A percentile compares a stretch with the other conserved stretches of the same genome.
These are phyloP conservation scores for Auriscalpium vulgare DNA, from an alignment of 768 basidiomycete species.

Conservation along the genomic window DNA sequence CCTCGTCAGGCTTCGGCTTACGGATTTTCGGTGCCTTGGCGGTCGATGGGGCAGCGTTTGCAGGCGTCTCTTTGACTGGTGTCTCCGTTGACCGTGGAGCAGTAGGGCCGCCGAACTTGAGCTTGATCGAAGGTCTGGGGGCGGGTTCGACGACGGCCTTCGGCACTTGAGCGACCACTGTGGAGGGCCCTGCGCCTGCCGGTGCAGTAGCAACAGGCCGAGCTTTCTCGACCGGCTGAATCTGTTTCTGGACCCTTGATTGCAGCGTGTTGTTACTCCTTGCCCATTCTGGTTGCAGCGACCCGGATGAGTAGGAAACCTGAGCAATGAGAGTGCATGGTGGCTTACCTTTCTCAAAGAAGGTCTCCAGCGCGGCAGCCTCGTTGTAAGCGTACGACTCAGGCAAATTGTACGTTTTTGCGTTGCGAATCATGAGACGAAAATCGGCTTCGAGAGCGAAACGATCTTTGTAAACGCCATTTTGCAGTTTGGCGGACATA, in stretches of 20 bases:
- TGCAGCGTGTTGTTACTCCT: slow-evolving; percentile 81
- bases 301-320: background rate
- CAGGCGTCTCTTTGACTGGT: background rate
- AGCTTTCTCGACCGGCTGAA: slow-evolving; percentile 1
- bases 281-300: slow-evolving; percentile 59
- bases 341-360: slow-evolving; percentile 79
- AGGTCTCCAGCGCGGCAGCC: slow-evolving; percentile 64
- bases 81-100: slow-evolving; percentile 15
- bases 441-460: slow-evolving; percentile 83
- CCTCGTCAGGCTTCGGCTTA: slow-evolving; percentile 36
- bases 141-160: background rate
- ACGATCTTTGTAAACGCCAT: slow-evolving; percentile 79
- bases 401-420: slow-evolving; percentile 73
- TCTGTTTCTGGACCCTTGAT: slow-evolving; percentile 36
- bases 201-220: slow-evolving; percentile 14
- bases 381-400: slow-evolving; percentile 69
- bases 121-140: slow-evolving; percentile 25
- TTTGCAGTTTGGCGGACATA: slow-evolving; percentile 78
- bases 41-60: slow-evolving; percentile 14
- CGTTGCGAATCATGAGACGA: slow-evolving; percentile 80
- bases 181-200: background rate
- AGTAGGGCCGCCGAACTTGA: slow-evolving; percentile 22
- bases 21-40: slow-evolving; percentile 26
- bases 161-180: background rate
- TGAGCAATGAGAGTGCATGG: background rate